Evolutionary conservation across 768 basidiomycete species (phyloP).

Genomic region (Auriscalpium vulgare): DNA sequence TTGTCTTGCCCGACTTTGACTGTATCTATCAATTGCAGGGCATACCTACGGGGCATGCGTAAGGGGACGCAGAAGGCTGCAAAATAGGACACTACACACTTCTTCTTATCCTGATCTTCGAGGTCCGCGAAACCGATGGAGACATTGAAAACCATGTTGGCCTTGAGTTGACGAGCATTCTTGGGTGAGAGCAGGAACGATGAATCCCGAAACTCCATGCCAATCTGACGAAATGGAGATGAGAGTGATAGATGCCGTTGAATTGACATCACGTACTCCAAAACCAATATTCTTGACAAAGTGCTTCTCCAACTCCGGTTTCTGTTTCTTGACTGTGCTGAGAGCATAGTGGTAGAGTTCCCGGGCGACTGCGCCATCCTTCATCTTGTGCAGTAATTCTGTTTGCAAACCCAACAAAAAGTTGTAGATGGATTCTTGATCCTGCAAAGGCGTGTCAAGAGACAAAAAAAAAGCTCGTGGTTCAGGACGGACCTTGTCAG

Average conservation of each 20-base stretch:
- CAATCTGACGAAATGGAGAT: slow-evolving; percentile 49
- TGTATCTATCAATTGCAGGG: slow-evolving; percentile 84
- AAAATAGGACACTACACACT: slow-evolving; percentile 33
- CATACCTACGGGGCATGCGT: slow-evolving; percentile 48
- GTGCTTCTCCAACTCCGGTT: slow-evolving; percentile 72
- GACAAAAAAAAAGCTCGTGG: neutral
- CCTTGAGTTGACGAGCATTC: slow-evolving; percentile 59
- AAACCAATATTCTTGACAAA: slow-evolving; percentile 90
- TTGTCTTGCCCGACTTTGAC: slow-evolving; percentile 65
- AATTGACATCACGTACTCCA: slow-evolving; percentile 44
- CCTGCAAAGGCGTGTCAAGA: slow-evolving; percentile 36
- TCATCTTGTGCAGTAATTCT: slow-evolving; percentile 67
- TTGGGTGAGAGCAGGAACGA: slow-evolving; percentile 77
- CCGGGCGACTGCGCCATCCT: slow-evolving; percentile 66
- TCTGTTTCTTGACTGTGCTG: slow-evolving; percentile 64
- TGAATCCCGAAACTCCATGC: slow-evolving; percentile 91
- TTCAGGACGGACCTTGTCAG: slow-evolving; percentile 52
- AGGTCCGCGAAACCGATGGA: slow-evolving; percentile 82
- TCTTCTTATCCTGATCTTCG: slow-evolving; percentile 66
- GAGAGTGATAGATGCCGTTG: neutral
- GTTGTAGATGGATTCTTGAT: slow-evolving; percentile 85
- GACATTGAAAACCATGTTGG: slow-evolving; percentile 83
- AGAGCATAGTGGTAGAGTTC: slow-evolving; percentile 80
- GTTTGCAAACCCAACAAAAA: slow-evolving; percentile 71
- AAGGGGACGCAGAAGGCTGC: neutral